Evolutionary conservation across 345 rosid species (phyloP).

Genomic region (Noccaea caerulescens): DNA sequence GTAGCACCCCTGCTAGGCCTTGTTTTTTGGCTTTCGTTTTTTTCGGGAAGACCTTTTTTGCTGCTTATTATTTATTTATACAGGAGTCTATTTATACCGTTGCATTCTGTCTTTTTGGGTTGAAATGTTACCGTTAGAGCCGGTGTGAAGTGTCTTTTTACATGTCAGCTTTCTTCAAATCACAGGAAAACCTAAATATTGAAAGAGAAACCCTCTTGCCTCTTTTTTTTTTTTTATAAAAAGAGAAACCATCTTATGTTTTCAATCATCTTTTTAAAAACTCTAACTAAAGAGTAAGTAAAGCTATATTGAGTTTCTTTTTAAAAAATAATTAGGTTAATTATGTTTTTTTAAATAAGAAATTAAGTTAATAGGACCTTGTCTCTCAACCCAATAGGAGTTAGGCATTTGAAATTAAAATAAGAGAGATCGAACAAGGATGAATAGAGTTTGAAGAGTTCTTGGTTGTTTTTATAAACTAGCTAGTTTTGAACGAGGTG

Average conservation of each 20-base stretch:
- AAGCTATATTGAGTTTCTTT: too few species aligned
- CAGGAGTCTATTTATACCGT: background rate
- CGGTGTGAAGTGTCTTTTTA: background rate
- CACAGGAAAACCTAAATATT: background rate
- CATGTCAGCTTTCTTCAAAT: background rate
- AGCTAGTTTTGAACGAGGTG: too few species aligned
- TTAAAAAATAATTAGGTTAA: too few species aligned
- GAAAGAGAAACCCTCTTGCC: background rate
- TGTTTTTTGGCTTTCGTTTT: background rate
- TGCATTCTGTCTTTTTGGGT: background rate
- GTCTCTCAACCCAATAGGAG: too few species aligned
- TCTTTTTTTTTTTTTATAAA: too few species aligned
- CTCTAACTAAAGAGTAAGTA: background rate
- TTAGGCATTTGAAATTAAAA: too few species aligned
- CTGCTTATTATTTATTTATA: background rate
- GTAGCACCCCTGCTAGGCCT: background rate
- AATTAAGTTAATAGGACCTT: too few species aligned
- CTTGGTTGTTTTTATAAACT: too few species aligned
- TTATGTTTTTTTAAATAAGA: too few species aligned
- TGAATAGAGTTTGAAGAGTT: too few species aligned
- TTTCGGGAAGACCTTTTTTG: background rate
- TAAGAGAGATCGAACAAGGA: too few species aligned
- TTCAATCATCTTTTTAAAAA: background rate
- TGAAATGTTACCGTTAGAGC: conserved; percentile 1
- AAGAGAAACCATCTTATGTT: too few species aligned